These are phyloP conservation scores for Microcyclospora tardicrescens DNA, from an alignment of 2,329 filamentous ascomycete species.

Conservation along the genomic window DNA sequence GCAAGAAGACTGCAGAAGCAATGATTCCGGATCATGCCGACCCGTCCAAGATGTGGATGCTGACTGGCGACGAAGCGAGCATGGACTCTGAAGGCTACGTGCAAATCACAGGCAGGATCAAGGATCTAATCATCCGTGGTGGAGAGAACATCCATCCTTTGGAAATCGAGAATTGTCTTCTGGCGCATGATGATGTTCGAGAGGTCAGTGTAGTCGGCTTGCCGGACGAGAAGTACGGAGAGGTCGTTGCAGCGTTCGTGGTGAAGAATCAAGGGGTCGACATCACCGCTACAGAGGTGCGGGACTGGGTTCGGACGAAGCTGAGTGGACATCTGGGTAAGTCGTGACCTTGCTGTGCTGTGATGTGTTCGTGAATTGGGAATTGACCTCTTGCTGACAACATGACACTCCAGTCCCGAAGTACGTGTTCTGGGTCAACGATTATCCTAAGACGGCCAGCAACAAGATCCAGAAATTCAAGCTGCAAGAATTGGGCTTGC, in stretches of 20 bases:
- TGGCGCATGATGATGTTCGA: conserved; percentile 54
- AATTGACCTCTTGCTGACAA: conserved; percentile 2
- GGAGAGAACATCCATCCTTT: conserved; percentile 94
- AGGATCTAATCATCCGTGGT: conserved; percentile 87
- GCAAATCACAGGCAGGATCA: conserved; percentile 79
- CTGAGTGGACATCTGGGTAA: conserved; percentile 58
- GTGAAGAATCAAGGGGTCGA: conserved; percentile 38
- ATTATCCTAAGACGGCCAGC: conserved; percentile 89
- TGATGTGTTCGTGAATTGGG: background rate
- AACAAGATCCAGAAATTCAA: conserved; percentile 96
- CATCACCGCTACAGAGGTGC: conserved; percentile 47
- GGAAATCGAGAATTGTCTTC: conserved; percentile 80
- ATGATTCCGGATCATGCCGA: conserved; percentile 44
- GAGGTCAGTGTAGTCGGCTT: conserved; percentile 78
- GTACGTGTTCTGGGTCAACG: conserved; percentile 72
- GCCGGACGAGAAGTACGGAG: conserved; percentile 69
- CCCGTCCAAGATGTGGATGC: conserved; percentile 63
- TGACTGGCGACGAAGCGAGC: conserved; percentile 77
- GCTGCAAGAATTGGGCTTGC: conserved; percentile 53
- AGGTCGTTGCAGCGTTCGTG: conserved; percentile 76
- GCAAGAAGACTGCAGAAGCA: conserved; percentile 54
- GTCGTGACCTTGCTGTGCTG: conserved; percentile 18
- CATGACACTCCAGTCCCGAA: conserved; percentile 49
- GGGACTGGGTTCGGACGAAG: conserved; percentile 56
- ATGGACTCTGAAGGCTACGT: conserved; percentile 79